Evolutionary conservation across 2,329 filamentous ascomycete species (phyloP), one percentile per base, ranked within the genome.

Genomic region (Alternaria sp.): DNA sequence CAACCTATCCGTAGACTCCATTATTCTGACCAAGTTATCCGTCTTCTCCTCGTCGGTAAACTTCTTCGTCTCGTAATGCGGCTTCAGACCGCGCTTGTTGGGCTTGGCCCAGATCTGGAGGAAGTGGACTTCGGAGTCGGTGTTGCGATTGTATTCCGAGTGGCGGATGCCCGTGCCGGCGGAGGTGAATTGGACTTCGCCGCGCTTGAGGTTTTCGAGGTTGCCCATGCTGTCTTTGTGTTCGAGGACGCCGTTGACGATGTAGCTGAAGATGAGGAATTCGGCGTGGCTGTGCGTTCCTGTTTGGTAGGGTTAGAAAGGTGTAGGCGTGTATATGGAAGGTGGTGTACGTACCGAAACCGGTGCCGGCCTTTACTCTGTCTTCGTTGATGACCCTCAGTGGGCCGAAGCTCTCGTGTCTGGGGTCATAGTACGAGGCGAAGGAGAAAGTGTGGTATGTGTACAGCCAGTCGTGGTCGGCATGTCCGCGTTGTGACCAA

Each of bases 371-470:
- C 73, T 88, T 87, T 32, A 97, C 93, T 32, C 92, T 90, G 79
- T 97, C 93, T 82, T 97, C 93, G 75, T 97, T 97, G 73, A 97
- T 89, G 43, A 97, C 93, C 60, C 93, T 89, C 50, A 97, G 85
- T 25, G 90, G 87, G 8, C 93, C 93, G 75, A 91, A 96, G 66
- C 87, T 85, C 49, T 86, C 85, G 81, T 89, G 91, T 25, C 81
- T 78, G 2, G 91, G 90, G 75, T 93, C 86, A 79, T 89, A 89
- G 81, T 90, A 90, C 43, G 81, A 85, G 45, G 92, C 92, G 80
- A 97, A 96, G 73, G 87, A 90, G 84, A 97, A 96, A 67, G 90
- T 92, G 83, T 96, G 93, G 82, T 91, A 96, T 8, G 90, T 90
- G 82, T 95, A 91, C 9, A 97, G 87, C 93, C 93, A 97, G 79